Evolutionary conservation across 169 alveolate genomes (phyloP).

Genomic region (Cystoisospora suis): DNA sequence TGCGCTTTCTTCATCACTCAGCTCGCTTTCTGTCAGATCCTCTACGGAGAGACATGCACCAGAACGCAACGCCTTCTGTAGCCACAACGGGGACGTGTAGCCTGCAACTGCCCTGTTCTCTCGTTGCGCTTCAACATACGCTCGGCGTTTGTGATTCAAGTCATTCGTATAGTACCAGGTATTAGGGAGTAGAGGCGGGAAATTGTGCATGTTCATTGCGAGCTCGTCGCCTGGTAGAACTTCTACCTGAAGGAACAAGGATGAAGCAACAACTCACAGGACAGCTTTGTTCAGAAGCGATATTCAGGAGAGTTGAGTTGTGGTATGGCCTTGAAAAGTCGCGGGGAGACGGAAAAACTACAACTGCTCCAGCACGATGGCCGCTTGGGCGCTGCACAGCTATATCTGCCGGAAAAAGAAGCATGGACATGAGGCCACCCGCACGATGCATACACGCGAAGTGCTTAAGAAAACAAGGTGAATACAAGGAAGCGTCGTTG

Average conservation of each 20-base stretch:
- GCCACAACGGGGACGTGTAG: constrained; percentile 52
- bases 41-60: background rate
- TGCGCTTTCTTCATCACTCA: background rate
- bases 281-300: too few relatives aligned
- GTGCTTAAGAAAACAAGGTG: too few relatives aligned
- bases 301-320: too few relatives aligned
- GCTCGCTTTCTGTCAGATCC: background rate
- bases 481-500: too few relatives aligned
- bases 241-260: background rate
- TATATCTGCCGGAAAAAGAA: too few relatives aligned
- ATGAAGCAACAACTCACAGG: background rate
- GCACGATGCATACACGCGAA: too few relatives aligned
- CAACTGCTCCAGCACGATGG: too few relatives aligned
- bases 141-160: constrained; percentile 41
- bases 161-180: constrained; percentile 24
- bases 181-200: constrained; percentile 38
- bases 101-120: constrained; percentile 34
- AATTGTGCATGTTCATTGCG: constrained; percentile 36
- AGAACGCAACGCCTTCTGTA: constrained; percentile 6
- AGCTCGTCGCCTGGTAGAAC: constrained; percentile 45
- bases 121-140: constrained; percentile 25
- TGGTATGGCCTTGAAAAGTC: too few relatives aligned
- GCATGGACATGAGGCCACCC: too few relatives aligned
- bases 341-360: too few relatives aligned
- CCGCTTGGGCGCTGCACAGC: too few relatives aligned